Evolutionary conservation across 2,329 filamentous ascomycete genomes (phyloP), one percentile per base, ranked within the genome.

Genomic region (Monilinia fructigena): DNA sequence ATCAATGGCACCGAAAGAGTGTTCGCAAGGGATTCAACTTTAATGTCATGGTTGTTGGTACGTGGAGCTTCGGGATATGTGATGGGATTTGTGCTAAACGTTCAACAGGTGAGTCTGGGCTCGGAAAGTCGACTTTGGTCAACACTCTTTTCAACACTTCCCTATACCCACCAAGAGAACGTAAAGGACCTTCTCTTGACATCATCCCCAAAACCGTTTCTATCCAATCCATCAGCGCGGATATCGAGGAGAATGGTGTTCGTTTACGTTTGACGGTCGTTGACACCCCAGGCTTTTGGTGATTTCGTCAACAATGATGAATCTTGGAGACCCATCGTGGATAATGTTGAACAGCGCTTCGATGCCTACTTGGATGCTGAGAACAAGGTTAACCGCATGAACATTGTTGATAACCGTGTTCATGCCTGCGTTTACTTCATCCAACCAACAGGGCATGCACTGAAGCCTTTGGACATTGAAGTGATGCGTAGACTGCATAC

Each of bases 1-100:
- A 99, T 83, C 95, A 99, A 82, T 99, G 95, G 95, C 95, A 99
- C 85, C 94, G 95, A 81, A 99, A 99, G 90, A 97, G 93, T 87
- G 95, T 99, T 76, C 92, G 95, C 78, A 99, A 99, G 82, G 95
- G 95, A 70, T 99, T 99, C 87, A 99, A 98, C 87, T 99, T 99
- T 86, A 99, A 99, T 79, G 95, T 99, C 74, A 99, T 99, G 95
- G 95, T 99, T 81, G 95, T 99, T 81, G 95, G 95, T 98, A 85
- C 77, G 93, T 89, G 23, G 20, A 35, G 2, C 48, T 4, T 55
- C 1, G 55, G 18, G 2, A 54, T 6, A 5, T 35, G 28, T 23
- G 10, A 40, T 7, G 26, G 35, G 58, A 10, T 31, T n/a, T n/a
- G 14, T 66, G 14, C 71, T 75, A 61, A 61, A 74, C 65, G 47